Evolutionary conservation across 306 rosid genomes (phyloP).

Genomic region (Cucumis cinereus): DNA sequence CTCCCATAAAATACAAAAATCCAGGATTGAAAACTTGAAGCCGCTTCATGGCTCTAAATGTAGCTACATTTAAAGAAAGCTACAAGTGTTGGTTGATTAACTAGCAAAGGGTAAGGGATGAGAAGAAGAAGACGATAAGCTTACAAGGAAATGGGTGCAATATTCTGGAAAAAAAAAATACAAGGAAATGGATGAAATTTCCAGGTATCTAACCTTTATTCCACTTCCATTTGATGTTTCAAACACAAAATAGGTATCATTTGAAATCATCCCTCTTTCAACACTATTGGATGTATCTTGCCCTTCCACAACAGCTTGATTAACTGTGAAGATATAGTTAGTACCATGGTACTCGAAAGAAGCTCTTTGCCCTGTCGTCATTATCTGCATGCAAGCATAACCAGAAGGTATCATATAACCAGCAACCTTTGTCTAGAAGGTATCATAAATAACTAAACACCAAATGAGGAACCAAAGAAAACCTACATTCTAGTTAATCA

Average conservation of each 20-base stretch:
- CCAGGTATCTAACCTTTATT: conserved; percentile 48
- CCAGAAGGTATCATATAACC: background rate
- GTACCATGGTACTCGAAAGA: conserved; percentile 71
- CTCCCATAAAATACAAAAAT: background rate
- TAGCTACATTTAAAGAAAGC: background rate
- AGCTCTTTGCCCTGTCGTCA: conserved; percentile 88
- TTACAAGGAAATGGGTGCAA: background rate
- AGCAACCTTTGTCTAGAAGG: background rate
- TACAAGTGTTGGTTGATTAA: background rate
- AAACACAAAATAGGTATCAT: conserved; percentile 72
- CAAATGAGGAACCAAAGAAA: background rate
- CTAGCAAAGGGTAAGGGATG: background rate
- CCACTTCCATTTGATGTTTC: conserved; percentile 79
- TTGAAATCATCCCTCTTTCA: conserved; percentile 82
- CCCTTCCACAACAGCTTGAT: conserved; percentile 51
- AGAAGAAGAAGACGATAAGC: conserved; percentile 5
- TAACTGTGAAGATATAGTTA: conserved; percentile 73
- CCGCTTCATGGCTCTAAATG: background rate
- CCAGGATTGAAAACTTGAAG: background rate
- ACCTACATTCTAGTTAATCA: background rate
- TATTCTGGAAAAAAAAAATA: background rate
- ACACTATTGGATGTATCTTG: conserved; percentile 40
- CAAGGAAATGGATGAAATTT: conserved; percentile 5
- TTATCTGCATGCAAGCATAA: conserved; percentile 37
- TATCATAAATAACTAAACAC: background rate